phyloP scores from a whole-genome alignment of 75 land plant species.

The Pinus tabuliformis region DNA sequence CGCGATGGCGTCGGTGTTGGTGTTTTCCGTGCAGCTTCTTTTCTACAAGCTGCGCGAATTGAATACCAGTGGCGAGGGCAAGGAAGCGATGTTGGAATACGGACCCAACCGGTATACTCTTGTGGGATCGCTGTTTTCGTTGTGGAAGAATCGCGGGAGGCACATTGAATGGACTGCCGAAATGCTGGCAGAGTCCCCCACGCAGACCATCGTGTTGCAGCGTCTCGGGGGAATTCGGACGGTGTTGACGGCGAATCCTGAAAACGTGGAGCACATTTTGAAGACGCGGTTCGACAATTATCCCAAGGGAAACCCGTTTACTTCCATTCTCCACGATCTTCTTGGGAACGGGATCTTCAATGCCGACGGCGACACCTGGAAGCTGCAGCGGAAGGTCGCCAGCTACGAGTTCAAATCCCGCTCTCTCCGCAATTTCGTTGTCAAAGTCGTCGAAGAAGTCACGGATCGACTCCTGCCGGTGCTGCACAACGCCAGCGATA shows the following conservation, averaged over 20 bases:
- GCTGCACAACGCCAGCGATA: slow-evolving; percentile 5
- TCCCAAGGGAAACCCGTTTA: slow-evolving; percentile 6
- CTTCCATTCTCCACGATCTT: not conserved
- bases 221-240: slow-evolving; percentile 4
- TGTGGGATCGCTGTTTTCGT: not conserved
- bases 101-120: not conserved
- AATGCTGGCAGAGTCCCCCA: slow-evolving; percentile 10
- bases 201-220: not conserved
- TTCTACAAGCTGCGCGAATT: too few species aligned
- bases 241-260: slow-evolving; percentile 13
- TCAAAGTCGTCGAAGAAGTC: slow-evolving; percentile 16
- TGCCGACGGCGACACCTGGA: slow-evolving; percentile 24
- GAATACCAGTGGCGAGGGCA: too few species aligned
- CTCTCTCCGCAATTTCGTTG: slow-evolving; percentile 8
- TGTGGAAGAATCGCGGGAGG: not conserved
- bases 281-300: slow-evolving; percentile 22
- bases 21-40: too few species aligned
- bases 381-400: slow-evolving; percentile 20
- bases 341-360: slow-evolving; percentile 27
- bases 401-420: slow-evolving; percentile 17
- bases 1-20: too few species aligned
- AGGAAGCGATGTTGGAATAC: not conserved
- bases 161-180: slow-evolving; percentile 10
- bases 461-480: slow-evolving; percentile 23
- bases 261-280: slow-evolving; percentile 24